Percentiles rank a stretch among this genome's conserved stretches.
These are phyloP conservation scores for Aphanomyces astaci DNA, from an alignment of 352 stramenopile species.

Conservation along the genomic window DNA sequence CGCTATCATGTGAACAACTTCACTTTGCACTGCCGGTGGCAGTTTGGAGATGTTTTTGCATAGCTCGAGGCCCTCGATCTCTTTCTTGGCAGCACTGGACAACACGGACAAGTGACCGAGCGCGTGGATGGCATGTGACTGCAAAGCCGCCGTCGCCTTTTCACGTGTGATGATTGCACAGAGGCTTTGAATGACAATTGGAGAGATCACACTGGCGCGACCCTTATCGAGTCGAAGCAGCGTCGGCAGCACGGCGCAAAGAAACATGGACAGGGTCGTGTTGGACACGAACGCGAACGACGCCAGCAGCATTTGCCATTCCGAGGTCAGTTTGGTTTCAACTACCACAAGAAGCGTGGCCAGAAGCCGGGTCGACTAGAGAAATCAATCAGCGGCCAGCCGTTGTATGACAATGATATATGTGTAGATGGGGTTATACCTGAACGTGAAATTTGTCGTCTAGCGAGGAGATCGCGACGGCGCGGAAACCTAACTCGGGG, in stretches of 20 bases:
- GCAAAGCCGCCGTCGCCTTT: neutral
- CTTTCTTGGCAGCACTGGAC: neutral
- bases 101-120: neutral
- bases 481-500: neutral
- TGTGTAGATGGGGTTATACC: neutral
- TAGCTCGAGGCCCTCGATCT: neutral
- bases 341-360: neutral
- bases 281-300: neutral
- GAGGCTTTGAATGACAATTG: neutral
- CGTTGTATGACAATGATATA: neutral
- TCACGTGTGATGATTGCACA: neutral
- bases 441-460: neutral
- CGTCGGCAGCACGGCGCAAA: neutral
- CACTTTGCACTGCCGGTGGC: neutral
- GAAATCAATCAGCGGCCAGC: too few species aligned
- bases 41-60: neutral
- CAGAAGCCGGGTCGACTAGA: neutral
- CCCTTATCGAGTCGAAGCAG: neutral
- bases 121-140: neutral
- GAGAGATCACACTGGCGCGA: neutral
- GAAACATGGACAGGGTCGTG: neutral
- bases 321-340: neutral
- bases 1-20: conserved; percentile 6
- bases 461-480: neutral
- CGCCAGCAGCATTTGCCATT: neutral